These are phyloP conservation scores for Colletotrichum chrysophilum DNA, from an alignment of 2,329 filamentous ascomycete genomes.

Conservation along the genomic window DNA sequence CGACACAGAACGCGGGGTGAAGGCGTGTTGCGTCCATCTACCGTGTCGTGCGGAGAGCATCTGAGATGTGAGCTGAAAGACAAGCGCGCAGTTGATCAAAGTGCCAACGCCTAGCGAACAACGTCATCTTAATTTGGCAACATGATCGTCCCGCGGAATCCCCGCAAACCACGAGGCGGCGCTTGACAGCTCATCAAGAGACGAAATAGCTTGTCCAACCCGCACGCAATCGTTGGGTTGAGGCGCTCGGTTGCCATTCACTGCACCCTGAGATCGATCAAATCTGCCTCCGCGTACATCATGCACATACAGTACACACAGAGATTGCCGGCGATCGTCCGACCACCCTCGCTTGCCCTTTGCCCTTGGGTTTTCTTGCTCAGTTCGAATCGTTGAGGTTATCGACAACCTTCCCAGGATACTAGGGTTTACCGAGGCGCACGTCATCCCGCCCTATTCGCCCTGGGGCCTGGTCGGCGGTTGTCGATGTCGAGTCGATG, in stretches of 20 bases:
- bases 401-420: constrained; percentile 18
- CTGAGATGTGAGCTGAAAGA: not conserved
- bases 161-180: constrained; percentile 17
- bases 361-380: not conserved
- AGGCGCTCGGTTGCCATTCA: not conserved
- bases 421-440: constrained; percentile 19
- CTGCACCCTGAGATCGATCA: constrained; percentile 4
- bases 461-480: constrained; percentile 1
- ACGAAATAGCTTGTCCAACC: not conserved
- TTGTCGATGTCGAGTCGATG: constrained; percentile 10
- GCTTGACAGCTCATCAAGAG: constrained; percentile 12
- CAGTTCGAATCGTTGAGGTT: constrained; percentile 11
- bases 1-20: not conserved
- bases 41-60: not conserved
- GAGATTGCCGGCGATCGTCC: constrained; percentile 14
- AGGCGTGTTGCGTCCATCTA: not conserved
- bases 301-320: not conserved
- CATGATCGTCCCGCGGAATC: constrained; percentile 15
- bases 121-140: constrained; percentile 7
- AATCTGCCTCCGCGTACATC: not conserved
- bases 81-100: not conserved
- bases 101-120: not conserved
- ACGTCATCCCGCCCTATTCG: constrained; percentile 21
- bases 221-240: not conserved
- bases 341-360: constrained; percentile 7